Evolutionary conservation across 768 basidiomycete species (phyloP).

Genomic region (Hericium rajendrae): DNA sequence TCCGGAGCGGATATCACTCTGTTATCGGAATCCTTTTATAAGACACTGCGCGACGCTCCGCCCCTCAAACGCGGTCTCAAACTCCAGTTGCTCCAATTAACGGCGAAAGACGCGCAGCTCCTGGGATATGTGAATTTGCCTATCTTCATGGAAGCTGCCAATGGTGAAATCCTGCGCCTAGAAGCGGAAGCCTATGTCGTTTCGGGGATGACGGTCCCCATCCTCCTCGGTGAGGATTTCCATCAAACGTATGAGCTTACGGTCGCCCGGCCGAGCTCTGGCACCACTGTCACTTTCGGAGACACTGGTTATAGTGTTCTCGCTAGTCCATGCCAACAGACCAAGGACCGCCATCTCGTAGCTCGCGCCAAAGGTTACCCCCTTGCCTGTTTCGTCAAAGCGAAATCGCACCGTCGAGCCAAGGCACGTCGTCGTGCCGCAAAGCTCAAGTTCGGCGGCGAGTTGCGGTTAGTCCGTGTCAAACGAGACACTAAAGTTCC

Average conservation of each 20-base stretch:
- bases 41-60: background rate
- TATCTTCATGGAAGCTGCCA: constrained; percentile 19
- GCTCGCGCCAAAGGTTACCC: constrained; percentile 5
- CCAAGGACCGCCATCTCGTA: constrained; percentile 1
- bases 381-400: background rate
- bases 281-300: no score
- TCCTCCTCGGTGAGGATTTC: no score
- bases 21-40: background rate
- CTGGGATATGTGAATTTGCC: constrained; percentile 15
- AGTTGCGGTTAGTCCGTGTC: background rate
- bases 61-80: background rate
- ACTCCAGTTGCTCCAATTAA: background rate
- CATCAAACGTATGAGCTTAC: constrained; percentile 21
- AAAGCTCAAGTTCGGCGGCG: background rate
- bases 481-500: background rate
- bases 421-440: background rate
- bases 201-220: no score
- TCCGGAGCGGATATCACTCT: background rate
- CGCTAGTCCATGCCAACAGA: background rate
- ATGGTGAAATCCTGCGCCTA: constrained; percentile 17
- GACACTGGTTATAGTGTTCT: no score
- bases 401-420: background rate
- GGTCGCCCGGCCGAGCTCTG: constrained; percentile 7
- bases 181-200: constrained; percentile 7
- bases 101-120: background rate